Base-by-base conservation (phyloP, 2,329 filamentous ascomycete genomes). In the Penicillium olsonii region DNA sequence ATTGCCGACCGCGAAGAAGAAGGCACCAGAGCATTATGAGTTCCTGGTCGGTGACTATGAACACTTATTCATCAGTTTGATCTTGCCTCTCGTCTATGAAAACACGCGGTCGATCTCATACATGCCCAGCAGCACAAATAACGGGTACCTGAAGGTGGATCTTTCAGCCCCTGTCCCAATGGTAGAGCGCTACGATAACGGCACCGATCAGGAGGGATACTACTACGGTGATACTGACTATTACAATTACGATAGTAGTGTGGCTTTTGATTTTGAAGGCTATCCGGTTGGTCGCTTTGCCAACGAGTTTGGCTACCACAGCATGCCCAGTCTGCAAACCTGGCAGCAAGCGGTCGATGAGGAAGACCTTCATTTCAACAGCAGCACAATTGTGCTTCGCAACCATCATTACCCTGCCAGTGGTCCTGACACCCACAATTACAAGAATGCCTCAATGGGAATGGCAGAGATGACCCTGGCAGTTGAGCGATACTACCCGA, bases 261-360 rank as follows among this genome's bases (percentile, higher is more conserved):
- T 75, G 14, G 76, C 82, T 0, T 84, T 84, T 64, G 75, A 85
- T 61, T 69, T 73, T n/a, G 73, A 70, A 1, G 71, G 67, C 0
- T 84, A 84, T 53, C 82, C 82, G 0, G 68, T 84, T 0, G 82
- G 81, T 2, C 74, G 83, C 8, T 85, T 85, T 57, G 78, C 80
- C 2, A 83, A 84, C 54, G 83, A 86, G 63, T 86, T 85, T 52
- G 83, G 83, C 19, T 85, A 78, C 61, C 81, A 84, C 58, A 80
- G 77, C 47, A 84, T 85, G 82, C 83, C 83, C 0, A 80, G 77
- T 43, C 60, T 85, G 0, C 78, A 83, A 50, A 78, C 75, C 2
- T 85, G 82, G 82, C 72, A 73, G 35, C 75, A 81, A 57, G 81
- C 77, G 2, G 62, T 85, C 1, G 67, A 74, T 1, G 68, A 74